Base-by-base conservation (phyloP, 2,329 filamentous ascomycete species). In the Botryotinia globosa region DNA sequence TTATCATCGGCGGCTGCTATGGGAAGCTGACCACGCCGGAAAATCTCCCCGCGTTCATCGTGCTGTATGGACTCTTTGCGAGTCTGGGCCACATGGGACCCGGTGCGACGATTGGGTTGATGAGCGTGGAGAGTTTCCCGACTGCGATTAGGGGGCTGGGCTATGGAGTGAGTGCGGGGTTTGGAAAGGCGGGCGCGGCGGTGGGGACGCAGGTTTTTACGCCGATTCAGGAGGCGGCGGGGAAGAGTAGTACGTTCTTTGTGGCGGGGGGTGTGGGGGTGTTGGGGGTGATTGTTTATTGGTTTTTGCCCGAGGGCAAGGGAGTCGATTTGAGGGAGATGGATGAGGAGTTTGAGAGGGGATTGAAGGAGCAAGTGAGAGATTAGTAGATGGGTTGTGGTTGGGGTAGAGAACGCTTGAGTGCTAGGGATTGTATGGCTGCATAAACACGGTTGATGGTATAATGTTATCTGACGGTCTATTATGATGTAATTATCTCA, bases 161-260 rank as follows among this genome's bases (percentile, higher is more conserved):
- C 0, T 81, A 81, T 66, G 80, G 80, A 44, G 72, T 82, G 42
- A 77, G 79, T 4, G 77, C 80, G 20, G 80, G 80, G 1, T 81
- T 82, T 73, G 81, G 81, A 2, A 78, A 79, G 34, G 80, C 80
- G 1, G 81, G 81, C 0, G 81, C 81, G 0, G 80, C 80, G 0
- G 77, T 82, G 0, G 81, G 81, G 1, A 82, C 80, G 32, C 77
- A 82, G 73, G 80, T 77, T 20, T 81, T 82, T 48, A 80, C 78
- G 3, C 81, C 79, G 1, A 70, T 82, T 72, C 77, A 80, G 64
- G 75, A 79, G 7, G 71, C 61, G 1, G 79, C 77, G 2, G 81
- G 81, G 0, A 77, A 77, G 22, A 78, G 73, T n/a, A 75, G 78
- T 5, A 82, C 80, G 0, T 82, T 82, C 56, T 81, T 80, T 74